Evolutionary conservation across 2,329 filamentous ascomycete species (phyloP).

Genomic region (Eutypa lata): DNA sequence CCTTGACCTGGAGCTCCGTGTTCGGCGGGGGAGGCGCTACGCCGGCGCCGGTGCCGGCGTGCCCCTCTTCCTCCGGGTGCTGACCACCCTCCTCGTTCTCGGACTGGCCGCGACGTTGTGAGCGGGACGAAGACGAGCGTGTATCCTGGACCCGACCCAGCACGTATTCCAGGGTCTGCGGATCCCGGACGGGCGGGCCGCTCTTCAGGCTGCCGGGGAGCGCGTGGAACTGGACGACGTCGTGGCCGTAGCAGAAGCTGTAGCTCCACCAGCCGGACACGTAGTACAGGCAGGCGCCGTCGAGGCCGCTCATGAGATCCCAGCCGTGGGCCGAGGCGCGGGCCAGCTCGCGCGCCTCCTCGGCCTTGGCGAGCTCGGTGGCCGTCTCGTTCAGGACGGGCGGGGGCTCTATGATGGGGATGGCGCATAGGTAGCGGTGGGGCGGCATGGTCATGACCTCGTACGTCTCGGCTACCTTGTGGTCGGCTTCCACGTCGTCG

Average conservation of each 20-base stretch:
- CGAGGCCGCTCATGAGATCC: conserved; percentile 74
- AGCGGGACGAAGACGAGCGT: conserved; percentile 17
- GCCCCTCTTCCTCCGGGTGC: conserved; percentile 8
- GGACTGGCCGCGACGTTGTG: conserved; percentile 19
- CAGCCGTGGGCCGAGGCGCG: conserved; percentile 75
- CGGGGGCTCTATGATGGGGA: conserved; percentile 65
- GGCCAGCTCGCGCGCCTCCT: conserved; percentile 76
- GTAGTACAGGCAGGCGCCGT: conserved; percentile 76
- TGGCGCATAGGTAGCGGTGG: conserved; percentile 77
- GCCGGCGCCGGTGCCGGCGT: conserved; percentile 4
- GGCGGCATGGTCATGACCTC: conserved; percentile 72
- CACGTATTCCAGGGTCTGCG: conserved; percentile 70
- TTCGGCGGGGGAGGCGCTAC: conserved; percentile 32
- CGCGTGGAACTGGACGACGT: conserved; percentile 89
- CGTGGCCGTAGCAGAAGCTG: conserved; percentile 84
- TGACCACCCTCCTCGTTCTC: neutral
- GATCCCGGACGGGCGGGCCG: conserved; percentile 74
- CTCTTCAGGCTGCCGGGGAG: conserved; percentile 64
- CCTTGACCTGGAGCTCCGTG: conserved; percentile 74
- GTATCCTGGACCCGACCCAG: conserved; percentile 58
- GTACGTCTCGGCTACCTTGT: conserved; percentile 49
- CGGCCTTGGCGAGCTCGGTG: conserved; percentile 64
- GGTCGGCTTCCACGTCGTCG: conserved; percentile 27
- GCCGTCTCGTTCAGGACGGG: conserved; percentile 61
- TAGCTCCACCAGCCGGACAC: conserved; percentile 95